Conservation (phyloP, 768 basidiomycete species). For the Pulveroboletus sp. region DNA sequence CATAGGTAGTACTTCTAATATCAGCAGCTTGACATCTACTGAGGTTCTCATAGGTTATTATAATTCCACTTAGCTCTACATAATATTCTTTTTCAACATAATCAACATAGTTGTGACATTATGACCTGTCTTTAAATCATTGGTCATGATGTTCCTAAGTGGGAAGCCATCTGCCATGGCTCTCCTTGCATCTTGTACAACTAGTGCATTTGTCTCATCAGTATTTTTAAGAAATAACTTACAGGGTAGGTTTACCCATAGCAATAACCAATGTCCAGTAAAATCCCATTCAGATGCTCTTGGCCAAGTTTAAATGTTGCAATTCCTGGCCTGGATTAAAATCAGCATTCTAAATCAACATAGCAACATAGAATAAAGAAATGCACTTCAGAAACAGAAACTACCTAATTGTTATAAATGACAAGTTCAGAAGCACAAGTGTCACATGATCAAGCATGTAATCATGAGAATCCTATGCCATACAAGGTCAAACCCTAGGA, state of each 20-base stretch:
- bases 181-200: slow-evolving; percentile 36
- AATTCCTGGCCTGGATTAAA: slow-evolving; percentile 8
- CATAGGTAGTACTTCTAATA: too few relatives aligned
- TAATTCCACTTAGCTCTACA: too few relatives aligned
- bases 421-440: too few relatives aligned
- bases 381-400: slow-evolving; percentile 23
- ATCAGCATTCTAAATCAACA: not conserved
- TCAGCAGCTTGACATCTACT: too few relatives aligned
- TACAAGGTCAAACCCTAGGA: too few relatives aligned
- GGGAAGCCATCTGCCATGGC: slow-evolving; percentile 42
- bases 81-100: too few relatives aligned
- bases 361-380: too few relatives aligned
- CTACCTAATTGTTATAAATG: too few relatives aligned
- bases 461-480: too few relatives aligned
- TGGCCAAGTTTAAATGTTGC: slow-evolving; percentile 26
- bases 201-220: slow-evolving; percentile 2
- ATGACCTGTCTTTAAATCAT: slow-evolving; percentile 37
- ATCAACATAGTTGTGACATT: too few relatives aligned
- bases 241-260: slow-evolving; percentile 23
- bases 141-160: slow-evolving; percentile 32
- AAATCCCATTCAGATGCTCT: slow-evolving; percentile 33
- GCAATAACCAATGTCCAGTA: slow-evolving; percentile 45
- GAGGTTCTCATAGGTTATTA: too few relatives aligned
- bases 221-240: not conserved
- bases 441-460: too few relatives aligned